These are phyloP conservation scores for Chlorella sp. DNA, from an alignment of 139 green algal genomes.

Conservation along the genomic window DNA sequence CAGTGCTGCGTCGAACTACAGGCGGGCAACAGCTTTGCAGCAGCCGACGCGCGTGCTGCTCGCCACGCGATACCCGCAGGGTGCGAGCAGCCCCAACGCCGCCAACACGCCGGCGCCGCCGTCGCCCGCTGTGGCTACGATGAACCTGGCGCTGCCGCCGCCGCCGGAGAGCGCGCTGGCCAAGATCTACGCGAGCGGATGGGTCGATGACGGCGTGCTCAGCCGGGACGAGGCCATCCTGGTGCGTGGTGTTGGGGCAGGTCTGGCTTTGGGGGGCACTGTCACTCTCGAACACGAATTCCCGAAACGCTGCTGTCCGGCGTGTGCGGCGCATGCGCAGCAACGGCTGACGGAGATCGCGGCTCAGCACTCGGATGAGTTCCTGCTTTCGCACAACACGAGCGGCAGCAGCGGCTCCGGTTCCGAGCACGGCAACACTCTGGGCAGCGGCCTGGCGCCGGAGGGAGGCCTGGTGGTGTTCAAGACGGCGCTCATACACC, in stretches of 20 bases:
- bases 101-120: too few species aligned
- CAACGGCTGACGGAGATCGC: neutral
- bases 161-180: neutral
- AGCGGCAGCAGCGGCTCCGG: neutral
- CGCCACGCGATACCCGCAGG: too few species aligned
- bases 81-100: too few species aligned
- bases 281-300: too few species aligned
- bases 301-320: too few species aligned
- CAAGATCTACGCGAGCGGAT: neutral
- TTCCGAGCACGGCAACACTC: neutral
- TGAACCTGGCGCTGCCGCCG: neutral
- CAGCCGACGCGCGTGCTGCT: too few species aligned
- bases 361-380: conserved; percentile 1
- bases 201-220: conserved; percentile 1
- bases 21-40: too few species aligned
- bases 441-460: neutral
- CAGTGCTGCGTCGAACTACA: too few species aligned
- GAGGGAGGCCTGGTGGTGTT: conserved; percentile 6
- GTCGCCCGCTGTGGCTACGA: too few species aligned
- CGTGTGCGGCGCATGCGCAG: neutral
- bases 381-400: neutral
- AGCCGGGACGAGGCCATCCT: neutral
- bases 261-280: too few species aligned
- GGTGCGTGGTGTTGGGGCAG: neutral
- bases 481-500: conserved; percentile 22